Base-by-base conservation (phyloP, 192 early-diverging fungal species). In the Podila minutissima region DNA sequence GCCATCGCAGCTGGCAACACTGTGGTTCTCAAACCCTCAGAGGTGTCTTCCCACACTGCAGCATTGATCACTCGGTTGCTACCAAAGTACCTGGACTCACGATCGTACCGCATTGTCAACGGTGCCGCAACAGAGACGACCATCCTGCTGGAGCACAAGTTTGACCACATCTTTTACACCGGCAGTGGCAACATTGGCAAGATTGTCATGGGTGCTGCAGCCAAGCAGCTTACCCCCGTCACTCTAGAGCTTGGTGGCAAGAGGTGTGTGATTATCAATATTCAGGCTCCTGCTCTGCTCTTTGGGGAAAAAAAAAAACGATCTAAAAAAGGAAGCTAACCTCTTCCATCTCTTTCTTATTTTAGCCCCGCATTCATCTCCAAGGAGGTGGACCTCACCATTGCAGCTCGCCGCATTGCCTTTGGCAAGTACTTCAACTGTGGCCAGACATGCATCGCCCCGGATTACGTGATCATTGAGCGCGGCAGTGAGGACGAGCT, bases 211-310 rank as follows among this genome's bases (percentile, higher is more conserved):
- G 49, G 59, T 19, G 96, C 96, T 26, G 96, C 96, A 28, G 92
- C 93, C 20, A 92, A 96, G 76, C 83, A 95, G 60, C 88, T 97
- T 50, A 94, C 96, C 5, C 92, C 93, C n/a, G 93, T 96, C 7
- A 91, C 94, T 49, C 89, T 99, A 49, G 97, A 98, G 84, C 91
- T 99, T 28, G 97, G 97, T 58, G 97, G 97, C 28, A 99, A 99
- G 82, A 87, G 83, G 87, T 88, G 63, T 72, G 70, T 73, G 67
- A 71, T 46, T 46, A 17, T 46, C 41, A 46, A 15, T 17, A 46
- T 46, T 15, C 13, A 12, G 41, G 41, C 41, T 46, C 41, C 15
- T 15, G 20, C 29, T 38, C 37, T 22, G 20, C 29, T 38, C 37
- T 22, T 46, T 20, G 35, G 8, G 1, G 35, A 20, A 22, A 48